These are phyloP conservation scores for Trichosporon ovoides DNA, from an alignment of 1,284 basidiomycete genomes.

Conservation along the genomic window DNA sequence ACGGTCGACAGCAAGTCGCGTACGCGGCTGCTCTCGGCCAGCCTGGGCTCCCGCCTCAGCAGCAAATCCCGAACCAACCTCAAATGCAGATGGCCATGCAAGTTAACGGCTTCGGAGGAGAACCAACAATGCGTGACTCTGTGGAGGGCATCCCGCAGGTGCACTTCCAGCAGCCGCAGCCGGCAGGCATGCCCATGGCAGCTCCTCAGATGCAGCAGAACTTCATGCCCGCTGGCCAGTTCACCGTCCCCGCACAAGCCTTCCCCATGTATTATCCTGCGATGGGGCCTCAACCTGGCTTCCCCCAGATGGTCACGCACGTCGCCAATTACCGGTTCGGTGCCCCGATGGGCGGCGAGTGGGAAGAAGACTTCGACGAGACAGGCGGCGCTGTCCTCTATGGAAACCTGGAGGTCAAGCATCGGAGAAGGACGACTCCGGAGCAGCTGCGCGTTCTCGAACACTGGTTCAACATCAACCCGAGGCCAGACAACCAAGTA, in stretches of 20 bases:
- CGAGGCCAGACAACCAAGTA: conserved; percentile 77
- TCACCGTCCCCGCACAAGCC: conserved; percentile 4
- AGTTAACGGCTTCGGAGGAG: conserved; percentile 8
- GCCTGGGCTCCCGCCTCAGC: not conserved
- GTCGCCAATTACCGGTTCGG: conserved; percentile 19
- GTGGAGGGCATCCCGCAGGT: conserved; percentile 23
- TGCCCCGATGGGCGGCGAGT: conserved; percentile 19
- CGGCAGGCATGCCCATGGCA: conserved; percentile 5
- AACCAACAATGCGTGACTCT: conserved; percentile 20
- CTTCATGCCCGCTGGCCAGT: conserved; percentile 1
- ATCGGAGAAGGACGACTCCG: conserved; percentile 74
- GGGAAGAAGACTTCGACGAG: conserved; percentile 27
- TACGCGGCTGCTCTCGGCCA: not conserved
- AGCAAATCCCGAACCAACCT: not conserved
- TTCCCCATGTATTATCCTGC: conserved; percentile 11
- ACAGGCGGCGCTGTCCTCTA: conserved; percentile 24
- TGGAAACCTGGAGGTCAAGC: conserved; percentile 59
- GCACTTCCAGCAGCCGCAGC: conserved; percentile 11
- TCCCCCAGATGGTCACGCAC: conserved; percentile 13
- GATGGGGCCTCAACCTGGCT: not conserved
- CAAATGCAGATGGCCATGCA: conserved; percentile 3
- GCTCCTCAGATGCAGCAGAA: not conserved
- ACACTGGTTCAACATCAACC: conserved; percentile 72
- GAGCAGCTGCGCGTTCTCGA: conserved; percentile 81
- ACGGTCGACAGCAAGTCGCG: conserved; percentile 1